phyloP scores from a whole-genome alignment of 331 rosid species.

The Spiraea crenata region DNA sequence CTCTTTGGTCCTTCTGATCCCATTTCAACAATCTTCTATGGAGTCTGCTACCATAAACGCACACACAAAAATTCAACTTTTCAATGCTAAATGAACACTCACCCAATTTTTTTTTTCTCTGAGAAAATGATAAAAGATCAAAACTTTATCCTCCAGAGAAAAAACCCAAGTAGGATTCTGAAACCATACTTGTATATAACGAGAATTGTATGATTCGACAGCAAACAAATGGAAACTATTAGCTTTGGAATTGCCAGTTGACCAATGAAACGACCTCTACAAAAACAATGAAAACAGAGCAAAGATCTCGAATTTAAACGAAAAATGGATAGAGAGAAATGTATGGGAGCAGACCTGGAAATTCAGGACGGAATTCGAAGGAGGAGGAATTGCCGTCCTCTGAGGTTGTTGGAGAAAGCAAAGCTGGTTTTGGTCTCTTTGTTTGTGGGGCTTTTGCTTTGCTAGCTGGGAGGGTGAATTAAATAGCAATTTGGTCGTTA shows the following conservation, averaged over 20 bases:
- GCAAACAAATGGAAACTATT: background rate
- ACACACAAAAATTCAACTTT: conserved; percentile 1
- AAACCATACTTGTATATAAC: background rate
- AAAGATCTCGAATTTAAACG: background rate
- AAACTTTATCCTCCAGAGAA: background rate
- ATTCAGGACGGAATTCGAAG: conserved; percentile 11
- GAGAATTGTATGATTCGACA: background rate
- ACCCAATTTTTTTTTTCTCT: background rate
- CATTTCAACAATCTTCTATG: conserved; percentile 60
- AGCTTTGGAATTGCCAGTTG: conserved; percentile 1
- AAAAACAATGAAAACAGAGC: background rate
- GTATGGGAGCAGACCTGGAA: conserved; percentile 23
- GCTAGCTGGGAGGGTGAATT: background rate
- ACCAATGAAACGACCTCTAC: background rate
- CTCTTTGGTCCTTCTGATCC: conserved; percentile 81
- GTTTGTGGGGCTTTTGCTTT: background rate
- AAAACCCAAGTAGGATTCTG: background rate
- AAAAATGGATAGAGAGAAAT: background rate
- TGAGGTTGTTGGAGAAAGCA: background rate
- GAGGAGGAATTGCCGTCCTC: conserved; percentile 8
- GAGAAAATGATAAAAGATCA: background rate
- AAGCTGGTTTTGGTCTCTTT: background rate
- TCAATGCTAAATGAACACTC: background rate
- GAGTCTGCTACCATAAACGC: background rate
- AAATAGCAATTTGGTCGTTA: conserved; percentile 22